Evolutionary conservation across 1,284 basidiomycete genomes (phyloP), one percentile per base, ranked within the genome.

Genomic region (Cutaneotrichosporon dermatis): DNA sequence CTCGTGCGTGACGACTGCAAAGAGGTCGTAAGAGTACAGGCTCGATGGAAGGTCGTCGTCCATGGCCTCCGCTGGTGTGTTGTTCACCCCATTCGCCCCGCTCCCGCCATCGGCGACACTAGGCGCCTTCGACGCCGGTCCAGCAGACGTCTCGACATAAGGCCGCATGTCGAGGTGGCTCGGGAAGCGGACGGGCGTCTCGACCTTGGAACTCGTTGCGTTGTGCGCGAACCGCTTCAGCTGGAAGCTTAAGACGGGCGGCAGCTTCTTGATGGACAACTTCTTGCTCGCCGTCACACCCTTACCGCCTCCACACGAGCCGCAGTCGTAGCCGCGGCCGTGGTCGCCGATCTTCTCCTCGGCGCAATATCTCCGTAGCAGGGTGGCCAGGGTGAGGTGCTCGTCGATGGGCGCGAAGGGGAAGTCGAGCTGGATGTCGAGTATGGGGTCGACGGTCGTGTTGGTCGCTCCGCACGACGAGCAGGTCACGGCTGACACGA

Each of bases 221-320:
- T 86, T 88, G 69, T 97, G 92, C 70, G 96, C 94, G 75, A 97
- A 98, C 4, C 94, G 87, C 83, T 98, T 99, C 79, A 99, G 88
- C 75, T 98, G 95, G 68, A 98, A 91, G 67, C 89, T 92, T 49
- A 99, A 81, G 0, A 96, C 92, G 0, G 91, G 89, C 0, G 95
- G 93, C 4, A 99, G 81, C 63, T 88, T 88, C 58, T 84, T 85
- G 67, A 98, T 86, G 64, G 86, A 89, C 55, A 98, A 79, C 48
- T 90, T 87, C 72, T 94, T 93, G 66, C 84, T 89, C 0, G 88
- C 89, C 64, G 71, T 69, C 35, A 69, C 68, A 6, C 70, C 70
- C 11, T 53, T 52, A 5, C 73, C 74, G 16, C 74, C 73, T 4
- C 74, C 75, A 53, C 78, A 79, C 40, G 60, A 64, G 8, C 63